These are phyloP conservation scores for Penicillium macrosclerotiorum DNA, from an alignment of 495 filamentous ascomycete species.

Conservation along the genomic window DNA sequence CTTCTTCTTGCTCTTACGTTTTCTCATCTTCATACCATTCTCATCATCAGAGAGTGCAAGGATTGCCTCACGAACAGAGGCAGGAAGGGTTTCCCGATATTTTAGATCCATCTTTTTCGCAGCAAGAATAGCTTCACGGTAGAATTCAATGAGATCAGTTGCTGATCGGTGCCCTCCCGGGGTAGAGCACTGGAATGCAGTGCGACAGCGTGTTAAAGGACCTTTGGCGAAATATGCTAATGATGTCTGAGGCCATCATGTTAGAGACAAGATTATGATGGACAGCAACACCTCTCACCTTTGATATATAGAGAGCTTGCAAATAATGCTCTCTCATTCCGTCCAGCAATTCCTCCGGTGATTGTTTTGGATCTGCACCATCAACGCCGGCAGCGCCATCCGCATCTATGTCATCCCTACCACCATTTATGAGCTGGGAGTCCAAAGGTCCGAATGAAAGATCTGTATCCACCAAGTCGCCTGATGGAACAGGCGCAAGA, in stretches of 20 bases:
- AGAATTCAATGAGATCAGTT: constrained; percentile 59
- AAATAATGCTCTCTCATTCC: constrained; percentile 75
- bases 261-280: constrained; percentile 3
- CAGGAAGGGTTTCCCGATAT: constrained; percentile 73
- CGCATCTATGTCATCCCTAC: constrained; percentile 11
- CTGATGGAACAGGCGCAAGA: constrained; percentile 8
- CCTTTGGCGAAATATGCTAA: constrained; percentile 98
- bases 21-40: constrained; percentile 41
- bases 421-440: constrained; percentile 13
- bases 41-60: constrained; percentile 62
- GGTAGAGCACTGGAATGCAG: constrained; percentile 64
- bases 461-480: constrained; percentile 1
- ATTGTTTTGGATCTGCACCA: constrained; percentile 38
- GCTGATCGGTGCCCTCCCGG: constrained; percentile 28
- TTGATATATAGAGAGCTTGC: constrained; percentile 87
- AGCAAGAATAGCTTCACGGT: constrained; percentile 68
- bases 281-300: constrained; percentile 46
- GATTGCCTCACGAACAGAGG: constrained; percentile 62
- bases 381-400: too few relatives aligned
- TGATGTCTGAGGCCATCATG: constrained; percentile 57
- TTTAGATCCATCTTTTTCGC: constrained; percentile 82
- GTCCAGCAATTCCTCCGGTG: constrained; percentile 62
- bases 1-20: constrained; percentile 64
- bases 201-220: constrained; percentile 81
- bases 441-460: constrained; percentile 11